Evolutionary conservation across 345 rosid genomes (phyloP).

Genomic region (Citrus trifoliata): DNA sequence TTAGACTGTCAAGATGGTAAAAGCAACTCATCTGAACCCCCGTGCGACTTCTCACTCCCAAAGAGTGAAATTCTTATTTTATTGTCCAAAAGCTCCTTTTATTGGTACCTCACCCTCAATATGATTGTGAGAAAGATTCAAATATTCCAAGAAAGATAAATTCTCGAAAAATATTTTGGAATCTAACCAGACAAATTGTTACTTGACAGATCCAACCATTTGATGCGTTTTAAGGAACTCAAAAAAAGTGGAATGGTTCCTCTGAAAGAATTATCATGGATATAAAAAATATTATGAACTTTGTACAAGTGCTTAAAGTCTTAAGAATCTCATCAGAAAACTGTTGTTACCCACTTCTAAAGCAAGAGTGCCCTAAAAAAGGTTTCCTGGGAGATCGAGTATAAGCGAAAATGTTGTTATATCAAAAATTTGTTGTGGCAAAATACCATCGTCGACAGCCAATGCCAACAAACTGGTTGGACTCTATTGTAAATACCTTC

Average conservation of each 20-base stretch:
- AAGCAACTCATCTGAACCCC: conserved; percentile 13
- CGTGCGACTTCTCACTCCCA: conserved; percentile 12
- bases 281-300: neutral
- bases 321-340: conserved; percentile 7
- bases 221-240: neutral
- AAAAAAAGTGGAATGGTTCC: conserved; percentile 1
- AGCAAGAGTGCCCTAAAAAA: conserved; percentile 7
- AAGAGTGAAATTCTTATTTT: neutral
- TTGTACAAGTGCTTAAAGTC: conserved; percentile 2
- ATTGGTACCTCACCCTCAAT: conserved; percentile 11
- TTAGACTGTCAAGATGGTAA: conserved; percentile 2
- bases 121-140: conserved; percentile 13
- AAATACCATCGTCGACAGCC: neutral
- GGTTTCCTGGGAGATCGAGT: neutral
- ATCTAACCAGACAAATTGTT: conserved; percentile 12
- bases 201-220: conserved; percentile 2
- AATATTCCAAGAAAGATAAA: neutral
- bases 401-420: neutral
- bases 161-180: neutral
- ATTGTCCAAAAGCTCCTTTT: conserved; percentile 7
- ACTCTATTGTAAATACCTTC: neutral
- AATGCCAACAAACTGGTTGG: neutral
- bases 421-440: conserved; percentile 1
- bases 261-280: neutral
- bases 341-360: neutral